Base-by-base conservation (phyloP, 2,329 filamentous ascomycete species). In the Colletotrichum plurivorum region DNA sequence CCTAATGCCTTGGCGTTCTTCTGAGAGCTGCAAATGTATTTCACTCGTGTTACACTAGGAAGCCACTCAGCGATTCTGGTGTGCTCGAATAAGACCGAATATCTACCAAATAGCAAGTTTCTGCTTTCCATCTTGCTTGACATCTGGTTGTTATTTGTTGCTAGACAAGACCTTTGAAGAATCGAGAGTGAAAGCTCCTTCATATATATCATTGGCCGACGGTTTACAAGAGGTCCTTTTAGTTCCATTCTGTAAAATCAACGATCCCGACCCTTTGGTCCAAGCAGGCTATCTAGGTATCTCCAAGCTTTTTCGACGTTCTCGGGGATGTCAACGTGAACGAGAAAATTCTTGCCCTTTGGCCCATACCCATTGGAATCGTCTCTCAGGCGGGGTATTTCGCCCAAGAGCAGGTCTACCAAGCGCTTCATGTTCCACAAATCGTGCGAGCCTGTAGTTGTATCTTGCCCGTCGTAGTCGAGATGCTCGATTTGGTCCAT, bases 291-390 rank as follows among this genome's bases (percentile, higher is more conserved):
- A 41, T 69, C 39, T 4, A 69, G 18, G 2, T n/a, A 8, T n/a
- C 20, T 64, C 77, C 78, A 82, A 16, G 81, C 80, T 9, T 57
- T 67, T 58, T 81, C 76, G 15, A 83, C 76, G 4, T 76, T 73
- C 2, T 45, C 60, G 0, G 81, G 80, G 51, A 85, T 73, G 71
- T 83, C 78, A 15, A 84, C 81, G 75, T 84, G 82, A 7, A 72
- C 71, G 66, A 85, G 84, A 61, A 83, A 85, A 0, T 76, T 77
- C 45, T 78, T 81, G 2, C 83, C 83, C 12, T 70, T 75, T 0
- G 83, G 83, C 9, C 83, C 83, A 74, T 85, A 85, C 1, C 82
- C 82, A 10, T 77, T 63, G 46, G 74, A 71, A 70, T 84, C 79
- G 70, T 84, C 82, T 51, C 81, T 75, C 56, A 85, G 56, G 36